Evolutionary conservation across 495 filamentous ascomycete genomes (phyloP), one percentile per base, ranked within the genome.

Genomic region (Aspergillus hancockii): DNA sequence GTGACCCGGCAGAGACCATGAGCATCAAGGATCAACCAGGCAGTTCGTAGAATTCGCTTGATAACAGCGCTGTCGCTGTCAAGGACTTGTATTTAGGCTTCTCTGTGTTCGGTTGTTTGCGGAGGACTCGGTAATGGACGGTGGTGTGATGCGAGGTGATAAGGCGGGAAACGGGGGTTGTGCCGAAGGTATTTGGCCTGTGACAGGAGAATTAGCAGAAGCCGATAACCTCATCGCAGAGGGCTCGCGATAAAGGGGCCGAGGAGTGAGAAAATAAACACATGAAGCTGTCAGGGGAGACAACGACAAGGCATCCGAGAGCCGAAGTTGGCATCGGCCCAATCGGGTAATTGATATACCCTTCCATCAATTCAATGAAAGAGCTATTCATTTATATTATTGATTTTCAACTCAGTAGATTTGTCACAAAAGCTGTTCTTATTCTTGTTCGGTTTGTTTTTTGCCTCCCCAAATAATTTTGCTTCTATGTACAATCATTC

Each of bases 261-360:
- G 40, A 7, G 25, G 30, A 19, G 6, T 9, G 30, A 43, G 38
- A 30, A 13, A 7, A 28, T 28, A 14, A 16, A 45, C n/a, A 45
- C 32, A 41, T 8, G 10, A 3, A 23, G 38, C 14, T 45, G 41
- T 40, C 18, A 18, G n/a, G 18, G 41, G 41, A 21, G 41, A 19
- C 3, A 45, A 45, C 41, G 14, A 19, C 16, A 47, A 34, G 31
- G 40, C 10, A 41, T 55, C 53, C 51, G 53, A 51, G 36, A 31
- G 41, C 46, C 38, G 57, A 52, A 52, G 18, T 45, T 23, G 16
- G 25, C 47, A 31, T 59, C 57, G 25, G 54, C 61, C 53, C 10
- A 63, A 63, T 63, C 53, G 28, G 57, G 53, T 54, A 60, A 60
- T 57, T 59, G 52, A 49, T 54, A 52, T 54, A 49, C 54, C 30